Conservation (phyloP, 352 stramenopile species). For the Blastocystis sp. region DNA sequence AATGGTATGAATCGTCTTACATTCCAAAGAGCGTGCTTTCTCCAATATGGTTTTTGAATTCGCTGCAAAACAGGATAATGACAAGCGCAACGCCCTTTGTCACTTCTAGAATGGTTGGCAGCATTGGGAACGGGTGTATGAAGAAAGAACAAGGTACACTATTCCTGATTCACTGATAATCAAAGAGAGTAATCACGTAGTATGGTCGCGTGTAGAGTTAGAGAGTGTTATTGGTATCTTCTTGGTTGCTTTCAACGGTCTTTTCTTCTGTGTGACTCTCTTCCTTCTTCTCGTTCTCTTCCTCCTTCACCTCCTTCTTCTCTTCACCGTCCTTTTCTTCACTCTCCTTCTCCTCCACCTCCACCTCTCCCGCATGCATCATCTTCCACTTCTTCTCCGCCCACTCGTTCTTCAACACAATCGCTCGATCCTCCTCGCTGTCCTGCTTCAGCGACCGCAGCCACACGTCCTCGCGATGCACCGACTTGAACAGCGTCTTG, state of each 20-base stretch:
- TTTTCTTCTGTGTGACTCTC: neutral
- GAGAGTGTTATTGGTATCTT: neutral
- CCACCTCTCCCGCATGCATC: neutral
- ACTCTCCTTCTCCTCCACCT: neutral
- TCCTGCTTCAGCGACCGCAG: neutral
- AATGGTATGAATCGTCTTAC: neutral
- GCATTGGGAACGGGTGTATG: neutral
- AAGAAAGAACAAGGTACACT: neutral
- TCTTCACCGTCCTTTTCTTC: neutral
- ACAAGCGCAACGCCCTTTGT: neutral
- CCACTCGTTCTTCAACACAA: slow-evolving; percentile 38
- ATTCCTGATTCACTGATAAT: neutral
- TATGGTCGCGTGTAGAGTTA: neutral
- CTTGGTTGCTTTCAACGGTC: neutral
- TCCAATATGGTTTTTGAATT: neutral
- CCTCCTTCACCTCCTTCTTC: neutral
- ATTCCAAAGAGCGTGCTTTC: neutral
- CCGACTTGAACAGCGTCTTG: neutral
- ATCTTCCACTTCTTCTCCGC: neutral
- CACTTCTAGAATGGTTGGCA: neutral
- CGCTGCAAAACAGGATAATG: neutral
- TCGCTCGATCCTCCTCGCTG: neutral
- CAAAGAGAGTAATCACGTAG: neutral
- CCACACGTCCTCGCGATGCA: neutral
- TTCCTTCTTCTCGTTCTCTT: neutral